Percentiles rank a stretch among this genome's conserved stretches.
Conservation (phyloP, 768 basidiomycete genomes). For the Lactifluus subvellereus region DNA sequence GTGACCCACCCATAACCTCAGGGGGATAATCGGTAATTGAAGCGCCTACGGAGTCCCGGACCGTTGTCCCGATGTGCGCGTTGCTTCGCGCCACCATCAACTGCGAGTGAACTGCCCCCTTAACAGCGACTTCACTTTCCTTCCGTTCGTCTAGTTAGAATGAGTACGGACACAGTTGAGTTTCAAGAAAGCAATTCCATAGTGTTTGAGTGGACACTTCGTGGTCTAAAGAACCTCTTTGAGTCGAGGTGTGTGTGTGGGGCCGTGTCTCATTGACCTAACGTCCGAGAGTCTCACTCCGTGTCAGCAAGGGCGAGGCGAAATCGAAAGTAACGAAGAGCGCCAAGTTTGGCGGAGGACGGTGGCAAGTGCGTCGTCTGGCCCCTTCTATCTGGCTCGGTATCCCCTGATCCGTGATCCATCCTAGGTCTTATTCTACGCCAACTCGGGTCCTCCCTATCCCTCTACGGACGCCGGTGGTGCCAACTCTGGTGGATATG, state of each 20-base stretch:
- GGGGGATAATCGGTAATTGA: not conserved
- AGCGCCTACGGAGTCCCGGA: not conserved
- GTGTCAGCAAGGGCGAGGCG: slow-evolving; percentile 55
- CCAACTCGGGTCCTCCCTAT: slow-evolving; percentile 58
- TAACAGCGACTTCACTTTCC: not conserved
- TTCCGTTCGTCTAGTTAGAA: not conserved
- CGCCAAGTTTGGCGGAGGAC: slow-evolving; percentile 65
- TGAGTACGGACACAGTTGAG: slow-evolving; percentile 32
- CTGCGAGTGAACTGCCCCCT: not conserved
- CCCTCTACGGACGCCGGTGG: slow-evolving; percentile 35
- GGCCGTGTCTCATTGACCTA: slow-evolving; percentile 8
- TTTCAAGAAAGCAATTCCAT: slow-evolving; percentile 49
- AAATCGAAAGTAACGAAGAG: slow-evolving; percentile 79
- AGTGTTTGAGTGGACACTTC: slow-evolving; percentile 74
- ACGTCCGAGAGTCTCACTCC: not conserved
- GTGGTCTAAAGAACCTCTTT: slow-evolving; percentile 64
- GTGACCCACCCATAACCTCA: too few species aligned
- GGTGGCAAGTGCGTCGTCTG: slow-evolving; percentile 54
- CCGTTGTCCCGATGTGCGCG: not conserved
- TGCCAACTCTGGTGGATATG: slow-evolving; percentile 45
- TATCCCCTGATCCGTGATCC: slow-evolving; percentile 12
- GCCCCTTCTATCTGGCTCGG: slow-evolving; percentile 18
- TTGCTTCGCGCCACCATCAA: not conserved
- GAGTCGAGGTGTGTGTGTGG: slow-evolving; percentile 50
- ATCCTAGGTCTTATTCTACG: slow-evolving; percentile 70